Evolutionary conservation across 805 yeast species (phyloP), one percentile per base, ranked within the genome.

Genomic region (Sporopachydermia quercuum): DNA sequence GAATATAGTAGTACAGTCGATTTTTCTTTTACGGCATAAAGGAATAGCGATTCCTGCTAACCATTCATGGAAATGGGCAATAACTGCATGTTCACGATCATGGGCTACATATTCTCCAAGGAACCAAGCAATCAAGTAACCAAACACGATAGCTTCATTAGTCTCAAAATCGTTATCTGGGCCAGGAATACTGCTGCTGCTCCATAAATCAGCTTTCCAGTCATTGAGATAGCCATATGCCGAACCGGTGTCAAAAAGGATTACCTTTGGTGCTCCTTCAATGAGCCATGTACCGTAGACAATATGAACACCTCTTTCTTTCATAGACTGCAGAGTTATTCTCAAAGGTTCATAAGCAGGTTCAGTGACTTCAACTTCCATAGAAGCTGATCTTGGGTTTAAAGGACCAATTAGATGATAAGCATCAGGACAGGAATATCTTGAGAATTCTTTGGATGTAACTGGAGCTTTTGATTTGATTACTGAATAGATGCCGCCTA

Each of bases 401-500:
- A 78, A 63, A 0, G 91, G 91, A 4, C 94, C 94, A 38, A 82
- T 62, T 35, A 80, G 61, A 16, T 82, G 75, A 56, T 82, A 82
- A 42, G 85, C 30, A 23, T 23, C 30, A n/a, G 30, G 30, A 23
- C 30, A 23, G 30, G 30, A 23, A n/a, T 23, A 65, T 48, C 78
- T 82, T 45, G 76, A 68, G 57, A 81, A 82, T 54, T 81, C 89
- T 18, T 86, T 84, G 36, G 79, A 86, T 3, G 93, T 81, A 43
- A 81, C 78, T 3, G 91, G 93, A 3, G 91, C 91, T 56, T 82
- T 82, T 3, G 87, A 78, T 56, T 82, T 82, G 45, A 82, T 65
- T 35, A 82, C 93, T 3, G 91, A 81, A 57, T 82, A 82, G 51
- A 82, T 82, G 34, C 93, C 94, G 37, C 94, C 94, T n/a, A 82